Base-by-base conservation (phyloP, 2,329 filamentous ascomycete species). In the Cladophialophora carrionii region DNA sequence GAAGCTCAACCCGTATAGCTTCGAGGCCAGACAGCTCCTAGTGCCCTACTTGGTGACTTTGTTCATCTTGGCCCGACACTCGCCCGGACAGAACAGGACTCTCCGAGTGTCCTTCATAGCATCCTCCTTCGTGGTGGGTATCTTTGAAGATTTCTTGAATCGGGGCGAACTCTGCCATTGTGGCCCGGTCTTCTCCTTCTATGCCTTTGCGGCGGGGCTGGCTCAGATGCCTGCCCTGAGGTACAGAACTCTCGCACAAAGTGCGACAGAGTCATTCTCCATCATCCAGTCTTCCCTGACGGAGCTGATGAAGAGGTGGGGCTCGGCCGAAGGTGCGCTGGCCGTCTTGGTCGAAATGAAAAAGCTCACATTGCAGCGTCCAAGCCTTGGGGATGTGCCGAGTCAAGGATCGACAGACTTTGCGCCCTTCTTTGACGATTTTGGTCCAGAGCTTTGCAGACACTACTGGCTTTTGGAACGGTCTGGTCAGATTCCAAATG, bases 131-230 rank as follows among this genome's bases (percentile, higher is more conserved):
- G 72, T 80, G 26, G 77, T 76, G 0, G 77, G 78, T 0, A 77
- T 80, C 1, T 79, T 78, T 31, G 77, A 79, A 58, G 76, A 78
- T 49, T 77, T 80, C 53, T 74, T 80, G 24, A 74, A 77, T 24
- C 71, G 76, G 0, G 77, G 78, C 57, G 77, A 81, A 52, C 48
- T 65, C 41, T 55, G 57, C 20, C 51, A 61, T 49, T 58, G 48
- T 22, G 63, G 57, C n/a, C 63, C 63, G n/a, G 63, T 58, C 10
- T 65, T 57, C 22, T 58, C 58, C 14, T 65, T 65, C 32, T 65
- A 65, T 57, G 57, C 52, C 20, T 49, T 65, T 61, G 63, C 58
- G 9, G 63, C 63, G 8, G 63, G 63, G 2, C 63, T 65, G 4
- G 58, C 63, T 17, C 63, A 65, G 26, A 17, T 65, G n/a, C 37